Conservation (phyloP, 2,329 filamentous ascomycete genomes). For the Cadophora luteo-olivacea region DNA sequence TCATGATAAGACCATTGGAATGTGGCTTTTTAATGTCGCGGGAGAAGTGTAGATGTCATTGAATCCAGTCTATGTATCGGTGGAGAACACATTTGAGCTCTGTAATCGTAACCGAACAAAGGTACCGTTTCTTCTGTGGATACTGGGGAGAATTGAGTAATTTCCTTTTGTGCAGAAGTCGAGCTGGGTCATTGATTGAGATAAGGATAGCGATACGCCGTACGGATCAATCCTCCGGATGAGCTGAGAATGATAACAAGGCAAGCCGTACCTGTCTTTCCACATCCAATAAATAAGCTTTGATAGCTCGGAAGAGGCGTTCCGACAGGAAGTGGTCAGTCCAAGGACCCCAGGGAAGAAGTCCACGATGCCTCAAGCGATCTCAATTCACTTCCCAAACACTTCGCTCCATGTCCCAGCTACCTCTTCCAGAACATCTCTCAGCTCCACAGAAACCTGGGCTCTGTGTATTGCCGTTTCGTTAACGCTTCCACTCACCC, state of each 20-base stretch:
- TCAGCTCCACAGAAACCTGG: background rate
- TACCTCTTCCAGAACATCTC: conserved; percentile 12
- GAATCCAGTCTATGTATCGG: background rate
- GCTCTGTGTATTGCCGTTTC: background rate
- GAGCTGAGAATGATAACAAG: background rate
- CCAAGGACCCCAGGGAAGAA: background rate
- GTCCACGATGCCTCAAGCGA: background rate
- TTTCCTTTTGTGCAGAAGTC: background rate
- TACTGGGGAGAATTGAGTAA: background rate
- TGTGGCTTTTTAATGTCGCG: background rate
- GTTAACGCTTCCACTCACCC: conserved; percentile 12
- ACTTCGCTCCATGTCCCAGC: background rate
- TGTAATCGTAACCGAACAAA: background rate
- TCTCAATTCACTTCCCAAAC: conserved; percentile 2
- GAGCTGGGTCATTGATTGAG: too few species aligned
- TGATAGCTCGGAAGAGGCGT: background rate
- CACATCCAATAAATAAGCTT: conserved; percentile 7
- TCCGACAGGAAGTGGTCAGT: background rate
- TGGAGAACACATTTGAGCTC: background rate
- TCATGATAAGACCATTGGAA: background rate
- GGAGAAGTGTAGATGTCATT: background rate
- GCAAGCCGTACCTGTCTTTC: background rate
- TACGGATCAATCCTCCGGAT: background rate
- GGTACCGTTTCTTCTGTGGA: background rate
- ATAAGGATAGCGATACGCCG: background rate